Evolutionary conservation across 1,139 yeast species (phyloP).

Genomic region (Protomyces pachydermus): DNA sequence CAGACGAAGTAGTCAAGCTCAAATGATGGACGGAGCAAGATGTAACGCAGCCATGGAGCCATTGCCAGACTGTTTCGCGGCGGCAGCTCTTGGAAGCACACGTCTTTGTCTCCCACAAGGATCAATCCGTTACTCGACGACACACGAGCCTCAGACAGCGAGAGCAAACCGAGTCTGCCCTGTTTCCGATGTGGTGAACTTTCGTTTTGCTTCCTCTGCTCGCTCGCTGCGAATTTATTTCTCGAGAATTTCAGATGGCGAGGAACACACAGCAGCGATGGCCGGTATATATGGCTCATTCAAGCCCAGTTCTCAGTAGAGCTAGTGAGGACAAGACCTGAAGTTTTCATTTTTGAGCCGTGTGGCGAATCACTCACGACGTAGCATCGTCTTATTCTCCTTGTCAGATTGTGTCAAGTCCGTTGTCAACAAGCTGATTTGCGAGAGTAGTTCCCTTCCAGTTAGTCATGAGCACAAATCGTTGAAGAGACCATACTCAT

Average conservation of each 20-base stretch:
- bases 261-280: no score
- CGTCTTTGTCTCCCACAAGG: neutral
- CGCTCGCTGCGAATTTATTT: neutral
- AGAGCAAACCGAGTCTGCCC: neutral
- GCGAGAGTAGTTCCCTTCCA: conserved; percentile 4
- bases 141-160: neutral
- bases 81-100: neutral
- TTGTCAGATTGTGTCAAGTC: neutral
- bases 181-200: neutral
- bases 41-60: conserved; percentile 2
- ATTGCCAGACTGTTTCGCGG: neutral
- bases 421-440: conserved; percentile 1
- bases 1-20: no score
- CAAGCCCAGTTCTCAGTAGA: no score
- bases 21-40: neutral
- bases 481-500: neutral
- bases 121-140: neutral
- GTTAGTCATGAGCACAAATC: neutral
- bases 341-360: no score
- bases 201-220: neutral
- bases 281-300: no score
- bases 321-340: no score
- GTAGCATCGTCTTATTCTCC: neutral
- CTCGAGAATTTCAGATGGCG: neutral
- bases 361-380: no score